A percentile compares a stretch with the other conserved stretches of the same genome.
phyloP scores from a whole-genome alignment of 768 basidiomycete genomes.

The Filobasidium wieringae region DNA sequence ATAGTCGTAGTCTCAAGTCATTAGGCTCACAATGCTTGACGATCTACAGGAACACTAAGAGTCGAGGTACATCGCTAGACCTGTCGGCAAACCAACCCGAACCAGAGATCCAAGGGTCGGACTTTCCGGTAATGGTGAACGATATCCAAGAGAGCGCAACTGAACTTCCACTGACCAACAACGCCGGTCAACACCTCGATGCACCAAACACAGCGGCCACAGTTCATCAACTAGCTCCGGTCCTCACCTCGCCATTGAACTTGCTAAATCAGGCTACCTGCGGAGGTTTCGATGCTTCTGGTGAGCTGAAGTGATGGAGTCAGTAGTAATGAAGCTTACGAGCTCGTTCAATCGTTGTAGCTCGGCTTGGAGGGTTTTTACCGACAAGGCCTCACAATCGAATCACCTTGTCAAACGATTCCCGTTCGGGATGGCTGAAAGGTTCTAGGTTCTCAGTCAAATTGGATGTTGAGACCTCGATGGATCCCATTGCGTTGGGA shows the following conservation, averaged over 20 bases:
- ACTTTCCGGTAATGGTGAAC: neutral
- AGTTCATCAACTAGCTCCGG: neutral
- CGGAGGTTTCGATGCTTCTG: neutral
- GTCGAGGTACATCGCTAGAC: neutral
- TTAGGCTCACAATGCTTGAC: no score
- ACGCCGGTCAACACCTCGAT: no score
- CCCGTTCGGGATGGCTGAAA: neutral
- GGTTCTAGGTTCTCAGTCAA: neutral
- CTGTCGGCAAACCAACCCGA: neutral
- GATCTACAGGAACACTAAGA: neutral
- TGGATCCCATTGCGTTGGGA: constrained; percentile 8
- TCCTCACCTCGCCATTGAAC: neutral
- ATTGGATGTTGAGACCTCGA: constrained; percentile 5
- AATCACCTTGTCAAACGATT: neutral
- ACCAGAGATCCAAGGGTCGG: neutral
- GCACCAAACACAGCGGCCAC: no score
- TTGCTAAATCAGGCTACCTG: neutral
- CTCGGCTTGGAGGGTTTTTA: no score
- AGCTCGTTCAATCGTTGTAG: neutral
- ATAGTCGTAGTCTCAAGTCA: no score
- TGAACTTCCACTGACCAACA: no score
- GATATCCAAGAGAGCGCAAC: neutral
- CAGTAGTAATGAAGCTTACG: neutral
- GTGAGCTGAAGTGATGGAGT: neutral
- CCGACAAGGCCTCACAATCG: no score